Percentiles rank a stretch among this genome's conserved stretches.
These are phyloP conservation scores for Ascoidea asiatica DNA, from an alignment of 805 yeast species.

Conservation along the genomic window DNA sequence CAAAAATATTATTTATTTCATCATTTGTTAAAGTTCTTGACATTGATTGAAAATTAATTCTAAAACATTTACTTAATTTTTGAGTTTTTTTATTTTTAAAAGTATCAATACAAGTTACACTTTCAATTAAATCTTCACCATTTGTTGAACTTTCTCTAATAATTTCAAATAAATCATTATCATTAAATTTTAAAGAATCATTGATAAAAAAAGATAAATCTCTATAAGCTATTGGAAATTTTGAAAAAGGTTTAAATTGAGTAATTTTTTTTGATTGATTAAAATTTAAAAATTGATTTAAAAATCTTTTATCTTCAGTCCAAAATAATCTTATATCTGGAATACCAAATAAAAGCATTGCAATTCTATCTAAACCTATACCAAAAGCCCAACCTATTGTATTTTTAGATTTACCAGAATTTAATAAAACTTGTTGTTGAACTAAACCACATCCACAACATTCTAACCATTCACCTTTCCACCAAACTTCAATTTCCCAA, in stretches of 20 bases:
- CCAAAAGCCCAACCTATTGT: slow-evolving; percentile 97
- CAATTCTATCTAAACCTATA: slow-evolving; percentile 85
- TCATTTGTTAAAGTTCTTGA: slow-evolving; percentile 79
- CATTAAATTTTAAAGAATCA: slow-evolving; percentile 36
- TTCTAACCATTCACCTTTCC: slow-evolving; percentile 98
- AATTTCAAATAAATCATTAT: slow-evolving; percentile 87
- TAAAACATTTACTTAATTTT: slow-evolving; percentile 67
- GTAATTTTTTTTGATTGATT: slow-evolving; percentile 44
- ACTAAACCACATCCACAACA: slow-evolving; percentile 95
- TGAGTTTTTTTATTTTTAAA: slow-evolving; percentile 78
- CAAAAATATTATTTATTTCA: slow-evolving; percentile 69
- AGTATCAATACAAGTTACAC: slow-evolving; percentile 67
- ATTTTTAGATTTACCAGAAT: slow-evolving; percentile 47
- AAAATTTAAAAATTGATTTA: slow-evolving; percentile 68
- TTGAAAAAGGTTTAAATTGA: slow-evolving; percentile 78
- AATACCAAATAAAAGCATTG: slow-evolving; percentile 88
- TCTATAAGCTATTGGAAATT: slow-evolving; percentile 74
- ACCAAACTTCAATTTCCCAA: slow-evolving; percentile 97
- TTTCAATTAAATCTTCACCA: slow-evolving; percentile 85
- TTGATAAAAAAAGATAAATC: slow-evolving; percentile 80
- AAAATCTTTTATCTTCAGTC: slow-evolving; percentile 72
- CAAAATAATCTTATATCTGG: slow-evolving; percentile 93
- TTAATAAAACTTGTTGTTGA: slow-evolving; percentile 58
- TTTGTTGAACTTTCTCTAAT: slow-evolving; percentile 42
- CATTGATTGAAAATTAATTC: slow-evolving; percentile 91